Percentiles rank a stretch among this genome's conserved stretches.
phyloP scores from a whole-genome alignment of 2,329 filamentous ascomycete genomes.

The Stagonosporopsis chrysanthemi region DNA sequence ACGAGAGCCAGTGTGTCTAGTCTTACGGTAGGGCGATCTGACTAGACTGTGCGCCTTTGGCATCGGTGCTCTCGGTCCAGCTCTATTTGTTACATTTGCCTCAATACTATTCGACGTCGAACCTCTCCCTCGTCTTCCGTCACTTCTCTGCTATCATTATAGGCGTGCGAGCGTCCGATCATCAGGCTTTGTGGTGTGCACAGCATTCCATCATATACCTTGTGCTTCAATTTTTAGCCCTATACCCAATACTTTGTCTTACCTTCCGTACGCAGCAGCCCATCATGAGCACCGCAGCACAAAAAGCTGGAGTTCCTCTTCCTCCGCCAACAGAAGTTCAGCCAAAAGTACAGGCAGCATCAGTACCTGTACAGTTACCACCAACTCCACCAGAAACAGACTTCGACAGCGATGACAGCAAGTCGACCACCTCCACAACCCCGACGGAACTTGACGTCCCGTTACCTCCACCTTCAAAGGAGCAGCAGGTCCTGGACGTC shows the following conservation, averaged over 20 bases:
- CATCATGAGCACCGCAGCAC: slow-evolving; percentile 31
- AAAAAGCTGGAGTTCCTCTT: slow-evolving; percentile 25
- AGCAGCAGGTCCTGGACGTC: slow-evolving; percentile 71
- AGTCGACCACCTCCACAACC: slow-evolving; percentile 26
- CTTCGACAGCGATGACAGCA: slow-evolving; percentile 38
- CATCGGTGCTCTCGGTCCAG: slow-evolving; percentile 2
- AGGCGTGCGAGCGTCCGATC: background rate
- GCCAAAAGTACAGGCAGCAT: slow-evolving; percentile 26
- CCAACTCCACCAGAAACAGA: slow-evolving; percentile 48
- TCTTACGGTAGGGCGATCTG: slow-evolving; percentile 8
- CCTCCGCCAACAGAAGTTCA: slow-evolving; percentile 27
- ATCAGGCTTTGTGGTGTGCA: background rate
- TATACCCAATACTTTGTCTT: slow-evolving; percentile 4
- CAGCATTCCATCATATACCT: background rate
- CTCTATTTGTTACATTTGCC: slow-evolving; percentile 5
- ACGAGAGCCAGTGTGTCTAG: slow-evolving; percentile 19
- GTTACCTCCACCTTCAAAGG: slow-evolving; percentile 70
- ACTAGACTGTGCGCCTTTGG: slow-evolving; percentile 2
- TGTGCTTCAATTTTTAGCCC: background rate
- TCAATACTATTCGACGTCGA: slow-evolving; percentile 8
- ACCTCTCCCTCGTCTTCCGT: background rate
- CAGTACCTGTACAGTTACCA: slow-evolving; percentile 33
- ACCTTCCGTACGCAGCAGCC: background rate
- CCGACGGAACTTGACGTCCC: slow-evolving; percentile 58
- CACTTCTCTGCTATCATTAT: background rate